These are phyloP conservation scores for Pistacia integerrima DNA, from an alignment of 345 rosid species.

Conservation along the genomic window DNA sequence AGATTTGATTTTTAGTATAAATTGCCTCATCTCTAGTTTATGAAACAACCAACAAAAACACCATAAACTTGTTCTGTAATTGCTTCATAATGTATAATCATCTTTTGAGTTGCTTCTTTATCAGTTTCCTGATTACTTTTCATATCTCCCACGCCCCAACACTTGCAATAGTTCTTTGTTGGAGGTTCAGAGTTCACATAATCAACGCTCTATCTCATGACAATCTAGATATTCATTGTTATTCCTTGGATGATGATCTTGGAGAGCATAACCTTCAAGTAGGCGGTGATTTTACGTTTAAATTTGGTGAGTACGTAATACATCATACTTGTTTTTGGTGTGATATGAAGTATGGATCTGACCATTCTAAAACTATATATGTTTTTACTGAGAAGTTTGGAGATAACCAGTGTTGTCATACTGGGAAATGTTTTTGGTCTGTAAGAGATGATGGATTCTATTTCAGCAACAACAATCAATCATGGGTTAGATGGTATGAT, in stretches of 20 bases:
- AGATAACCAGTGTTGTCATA: background rate
- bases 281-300: background rate
- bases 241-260: slow-evolving; percentile 13
- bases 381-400: background rate
- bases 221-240: background rate
- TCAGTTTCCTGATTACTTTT: background rate
- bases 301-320: background rate
- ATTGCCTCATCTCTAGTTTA: too few relatives aligned
- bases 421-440: slow-evolving; percentile 6
- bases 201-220: slow-evolving; percentile 11
- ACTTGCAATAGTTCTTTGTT: background rate
- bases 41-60: too few relatives aligned
- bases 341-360: background rate
- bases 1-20: too few relatives aligned
- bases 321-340: background rate
- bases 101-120: background rate
- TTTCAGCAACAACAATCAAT: background rate
- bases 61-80: too few relatives aligned
- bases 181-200: background rate
- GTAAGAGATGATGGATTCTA: slow-evolving; percentile 6
- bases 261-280: slow-evolving; percentile 5
- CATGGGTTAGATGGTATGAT: background rate
- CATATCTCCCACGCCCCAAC: background rate
- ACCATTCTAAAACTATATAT: background rate
- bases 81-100: too few relatives aligned